These are phyloP conservation scores for Acidiella bohemica DNA, from an alignment of 495 filamentous ascomycete genomes.

Conservation along the genomic window DNA sequence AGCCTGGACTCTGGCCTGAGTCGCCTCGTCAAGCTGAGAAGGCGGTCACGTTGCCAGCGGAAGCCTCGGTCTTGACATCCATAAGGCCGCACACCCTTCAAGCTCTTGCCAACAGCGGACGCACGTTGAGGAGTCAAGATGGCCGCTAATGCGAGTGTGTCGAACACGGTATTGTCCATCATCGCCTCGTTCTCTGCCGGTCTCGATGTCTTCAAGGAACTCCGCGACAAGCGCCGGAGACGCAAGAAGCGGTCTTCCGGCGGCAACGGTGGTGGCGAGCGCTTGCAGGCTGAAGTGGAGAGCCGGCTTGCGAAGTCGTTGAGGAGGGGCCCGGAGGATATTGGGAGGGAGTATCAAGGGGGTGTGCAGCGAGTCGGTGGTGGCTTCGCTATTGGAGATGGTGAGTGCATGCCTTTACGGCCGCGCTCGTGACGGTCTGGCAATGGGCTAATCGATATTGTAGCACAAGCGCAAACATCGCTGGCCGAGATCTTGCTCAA, in stretches of 20 bases:
- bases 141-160: constrained; percentile 11
- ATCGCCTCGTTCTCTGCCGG: constrained; percentile 16
- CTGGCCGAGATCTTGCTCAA: constrained; percentile 29
- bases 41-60: too few relatives aligned
- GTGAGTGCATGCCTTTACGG: constrained; percentile 13
- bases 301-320: constrained; percentile 23
- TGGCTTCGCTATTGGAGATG: constrained; percentile 26
- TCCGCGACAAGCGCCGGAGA: constrained; percentile 6
- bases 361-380: constrained; percentile 19
- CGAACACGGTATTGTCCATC: constrained; percentile 18
- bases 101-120: not conserved
- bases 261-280: too few relatives aligned
- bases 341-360: constrained; percentile 23
- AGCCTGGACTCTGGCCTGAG: too few relatives aligned
- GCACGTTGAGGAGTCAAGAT: not conserved
- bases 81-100: not conserved
- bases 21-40: too few relatives aligned
- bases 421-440: not conserved
- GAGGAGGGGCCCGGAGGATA: constrained; percentile 23
- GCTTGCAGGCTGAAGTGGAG: too few relatives aligned
- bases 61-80: too few relatives aligned
- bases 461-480: constrained; percentile 26
- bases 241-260: constrained; percentile 10
- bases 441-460: not conserved
- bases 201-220: constrained; percentile 21